phyloP scores from a whole-genome alignment of 2,329 filamentous ascomycete genomes.

The Diaporthe sp. region DNA sequence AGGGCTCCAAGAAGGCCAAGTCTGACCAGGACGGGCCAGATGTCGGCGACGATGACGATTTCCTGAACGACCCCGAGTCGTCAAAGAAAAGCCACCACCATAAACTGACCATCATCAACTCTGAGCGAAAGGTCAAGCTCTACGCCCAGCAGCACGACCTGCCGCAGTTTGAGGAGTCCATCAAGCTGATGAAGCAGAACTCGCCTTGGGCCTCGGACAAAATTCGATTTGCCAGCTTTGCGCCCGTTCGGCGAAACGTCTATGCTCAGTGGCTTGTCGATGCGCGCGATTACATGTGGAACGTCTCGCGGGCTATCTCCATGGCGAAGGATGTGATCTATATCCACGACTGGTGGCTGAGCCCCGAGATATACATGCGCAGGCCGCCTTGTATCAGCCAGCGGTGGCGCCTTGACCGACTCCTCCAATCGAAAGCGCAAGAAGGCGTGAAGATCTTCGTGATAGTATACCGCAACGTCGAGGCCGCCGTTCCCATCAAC shows the following conservation, averaged over 20 bases:
- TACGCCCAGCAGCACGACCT: slow-evolving; percentile 90
- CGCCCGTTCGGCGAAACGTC: slow-evolving; percentile 86
- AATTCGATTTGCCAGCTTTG: slow-evolving; percentile 91
- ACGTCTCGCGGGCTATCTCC: slow-evolving; percentile 94
- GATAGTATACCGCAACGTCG: slow-evolving; percentile 97
- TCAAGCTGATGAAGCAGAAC: slow-evolving; percentile 84
- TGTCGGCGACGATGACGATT: slow-evolving; percentile 46
- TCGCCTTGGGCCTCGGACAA: slow-evolving; percentile 85
- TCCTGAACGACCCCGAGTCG: slow-evolving; percentile 50
- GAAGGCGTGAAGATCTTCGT: slow-evolving; percentile 98
- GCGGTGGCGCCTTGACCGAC: slow-evolving; percentile 94
- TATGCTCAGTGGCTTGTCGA: slow-evolving; percentile 98
- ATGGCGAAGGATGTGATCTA: slow-evolving; percentile 99
- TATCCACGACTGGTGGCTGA: slow-evolving; percentile 99
- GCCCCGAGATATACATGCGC: slow-evolving; percentile 94
- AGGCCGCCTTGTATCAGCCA: slow-evolving; percentile 95
- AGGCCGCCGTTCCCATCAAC: slow-evolving; percentile 96
- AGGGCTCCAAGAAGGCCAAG: slow-evolving; percentile 67
- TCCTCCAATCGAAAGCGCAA: slow-evolving; percentile 92
- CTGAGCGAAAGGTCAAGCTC: slow-evolving; percentile 91
- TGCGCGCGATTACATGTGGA: slow-evolving; percentile 99
- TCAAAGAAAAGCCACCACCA: slow-evolving; percentile 72
- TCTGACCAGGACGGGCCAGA: slow-evolving; percentile 35
- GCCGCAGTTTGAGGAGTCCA: slow-evolving; percentile 93
- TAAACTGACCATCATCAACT: slow-evolving; percentile 87